Evolutionary conservation across 495 filamentous ascomycete species (phyloP).

Genomic region (Xylaria scruposa): DNA sequence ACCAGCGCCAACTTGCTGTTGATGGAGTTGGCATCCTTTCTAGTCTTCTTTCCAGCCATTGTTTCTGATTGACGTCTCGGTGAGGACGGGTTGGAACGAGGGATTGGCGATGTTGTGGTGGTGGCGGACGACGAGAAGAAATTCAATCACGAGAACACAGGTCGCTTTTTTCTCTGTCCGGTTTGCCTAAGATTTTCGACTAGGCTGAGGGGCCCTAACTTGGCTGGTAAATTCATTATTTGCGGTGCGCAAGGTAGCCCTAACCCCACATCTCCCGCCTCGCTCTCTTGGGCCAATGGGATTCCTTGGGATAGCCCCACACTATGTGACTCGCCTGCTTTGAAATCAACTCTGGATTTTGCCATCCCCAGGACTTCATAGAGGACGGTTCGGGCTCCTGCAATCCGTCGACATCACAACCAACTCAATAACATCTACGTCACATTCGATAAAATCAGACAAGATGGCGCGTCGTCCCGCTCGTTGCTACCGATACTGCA

Average conservation of each 20-base stretch:
- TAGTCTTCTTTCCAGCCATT: slow-evolving; percentile 73
- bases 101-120: slow-evolving; percentile 28
- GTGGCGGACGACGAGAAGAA: slow-evolving; percentile 23
- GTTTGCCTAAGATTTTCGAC: background rate
- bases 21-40: slow-evolving; percentile 85
- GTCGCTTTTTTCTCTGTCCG: slow-evolving; percentile 12
- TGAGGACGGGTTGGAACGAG: slow-evolving; percentile 18
- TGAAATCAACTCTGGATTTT: slow-evolving; percentile 51
- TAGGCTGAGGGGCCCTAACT: slow-evolving; percentile 17
- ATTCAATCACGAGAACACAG: slow-evolving; percentile 29
- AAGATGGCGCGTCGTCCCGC: slow-evolving; percentile 98
- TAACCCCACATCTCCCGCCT: slow-evolving; percentile 47
- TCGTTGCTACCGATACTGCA: slow-evolving; percentile 99
- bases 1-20: slow-evolving; percentile 57
- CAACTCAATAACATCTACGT: slow-evolving; percentile 49
- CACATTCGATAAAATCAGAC: slow-evolving; percentile 65
- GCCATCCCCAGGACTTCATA: slow-evolving; percentile 34
- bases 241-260: slow-evolving; percentile 44
- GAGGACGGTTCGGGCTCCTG: slow-evolving; percentile 37
- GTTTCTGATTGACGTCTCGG: slow-evolving; percentile 22
- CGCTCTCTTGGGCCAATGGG: slow-evolving; percentile 33
- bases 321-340: slow-evolving; percentile 45
- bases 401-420: slow-evolving; percentile 38
- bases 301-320: slow-evolving; percentile 31
- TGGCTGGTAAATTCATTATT: slow-evolving; percentile 31